Percentiles rank a stretch among this genome's conserved stretches.
phyloP scores from a whole-genome alignment of 768 basidiomycete species.

The Chalciporus piperatus region DNA sequence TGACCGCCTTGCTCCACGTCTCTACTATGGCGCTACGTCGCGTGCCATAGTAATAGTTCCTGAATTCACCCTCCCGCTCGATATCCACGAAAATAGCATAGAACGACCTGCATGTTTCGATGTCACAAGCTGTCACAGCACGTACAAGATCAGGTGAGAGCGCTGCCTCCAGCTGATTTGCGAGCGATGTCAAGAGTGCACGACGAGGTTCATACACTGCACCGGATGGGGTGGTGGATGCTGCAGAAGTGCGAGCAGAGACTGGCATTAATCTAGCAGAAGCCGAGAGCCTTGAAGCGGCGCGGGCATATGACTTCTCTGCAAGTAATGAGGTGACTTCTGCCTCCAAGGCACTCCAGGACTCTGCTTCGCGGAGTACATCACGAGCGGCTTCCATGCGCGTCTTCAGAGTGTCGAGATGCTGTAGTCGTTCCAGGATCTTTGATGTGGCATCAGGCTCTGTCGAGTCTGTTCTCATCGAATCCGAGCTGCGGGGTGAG shows the following conservation, averaged over 20 bases:
- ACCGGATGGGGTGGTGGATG: constrained; percentile 9
- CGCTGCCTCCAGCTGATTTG: constrained; percentile 93
- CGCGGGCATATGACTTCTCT: constrained; percentile 79
- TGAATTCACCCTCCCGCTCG: constrained; percentile 88
- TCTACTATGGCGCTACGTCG: constrained; percentile 62
- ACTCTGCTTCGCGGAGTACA: constrained; percentile 91
- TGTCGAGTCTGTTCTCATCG: not conserved
- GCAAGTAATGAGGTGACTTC: constrained; percentile 85
- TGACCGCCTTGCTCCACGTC: constrained; percentile 61
- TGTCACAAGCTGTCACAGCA: constrained; percentile 78
- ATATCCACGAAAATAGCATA: constrained; percentile 88
- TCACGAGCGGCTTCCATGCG: constrained; percentile 89
- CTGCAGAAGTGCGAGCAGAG: constrained; percentile 86
- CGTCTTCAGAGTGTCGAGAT: constrained; percentile 78
- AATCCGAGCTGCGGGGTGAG: constrained; percentile 24
- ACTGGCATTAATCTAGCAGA: constrained; percentile 87
- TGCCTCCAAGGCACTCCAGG: constrained; percentile 92
- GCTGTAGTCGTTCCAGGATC: constrained; percentile 73
- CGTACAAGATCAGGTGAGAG: constrained; percentile 88
- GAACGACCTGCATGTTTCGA: constrained; percentile 70
- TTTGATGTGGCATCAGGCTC: constrained; percentile 48
- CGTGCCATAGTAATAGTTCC: constrained; percentile 91
- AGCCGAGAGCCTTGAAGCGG: constrained; percentile 88
- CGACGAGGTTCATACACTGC: constrained; percentile 72
- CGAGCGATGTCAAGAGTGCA: constrained; percentile 83